Evolutionary conservation across 208 protist genomes (phyloP).

Genomic region (Acanthamoeba triangularis): DNA sequence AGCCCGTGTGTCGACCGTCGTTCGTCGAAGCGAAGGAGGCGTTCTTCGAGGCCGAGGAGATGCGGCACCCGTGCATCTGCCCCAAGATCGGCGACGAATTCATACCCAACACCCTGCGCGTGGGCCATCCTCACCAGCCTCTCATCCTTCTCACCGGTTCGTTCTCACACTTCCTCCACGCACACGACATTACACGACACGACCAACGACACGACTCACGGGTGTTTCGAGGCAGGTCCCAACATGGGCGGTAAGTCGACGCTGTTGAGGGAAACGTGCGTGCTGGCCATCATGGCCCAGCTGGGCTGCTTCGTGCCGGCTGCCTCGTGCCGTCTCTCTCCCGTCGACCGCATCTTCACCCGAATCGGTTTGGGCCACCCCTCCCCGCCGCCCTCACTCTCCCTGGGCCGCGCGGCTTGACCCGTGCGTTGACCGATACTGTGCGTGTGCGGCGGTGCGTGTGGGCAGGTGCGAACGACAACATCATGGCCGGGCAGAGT

Average conservation of each 20-base stretch:
- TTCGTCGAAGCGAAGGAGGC: conserved; percentile 68
- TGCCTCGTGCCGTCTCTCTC: conserved; percentile 85
- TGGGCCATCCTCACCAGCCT: conserved; percentile 59
- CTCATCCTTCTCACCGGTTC: conserved; percentile 96
- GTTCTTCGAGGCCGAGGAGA: conserved; percentile 74
- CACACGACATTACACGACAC: no score
- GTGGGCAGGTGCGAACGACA: conserved; percentile 94
- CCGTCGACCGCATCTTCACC: conserved; percentile 98
- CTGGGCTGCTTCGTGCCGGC: conserved; percentile 96
- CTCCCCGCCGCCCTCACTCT: no score
- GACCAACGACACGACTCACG: background rate
- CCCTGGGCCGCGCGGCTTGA: no score
- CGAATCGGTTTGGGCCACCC: conserved; percentile 92
- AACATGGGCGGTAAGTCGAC: conserved; percentile 99
- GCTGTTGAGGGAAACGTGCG: conserved; percentile 95
- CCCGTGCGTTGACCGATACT: background rate
- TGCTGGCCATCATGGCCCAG: conserved; percentile 97
- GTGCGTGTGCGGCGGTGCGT: background rate
- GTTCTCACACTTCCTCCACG: background rate
- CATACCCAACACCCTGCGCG: conserved; percentile 83
- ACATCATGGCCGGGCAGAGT: conserved; percentile 97
- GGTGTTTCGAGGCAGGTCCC: conserved; percentile 84
- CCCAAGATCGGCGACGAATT: conserved; percentile 77
- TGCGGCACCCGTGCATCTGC: conserved; percentile 84
- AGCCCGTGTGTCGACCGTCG: conserved; percentile 83